Evolutionary conservation across 2,329 filamentous ascomycete genomes (phyloP), one percentile per base, ranked within the genome.

Genomic region (Aspergillus neotritici): DNA sequence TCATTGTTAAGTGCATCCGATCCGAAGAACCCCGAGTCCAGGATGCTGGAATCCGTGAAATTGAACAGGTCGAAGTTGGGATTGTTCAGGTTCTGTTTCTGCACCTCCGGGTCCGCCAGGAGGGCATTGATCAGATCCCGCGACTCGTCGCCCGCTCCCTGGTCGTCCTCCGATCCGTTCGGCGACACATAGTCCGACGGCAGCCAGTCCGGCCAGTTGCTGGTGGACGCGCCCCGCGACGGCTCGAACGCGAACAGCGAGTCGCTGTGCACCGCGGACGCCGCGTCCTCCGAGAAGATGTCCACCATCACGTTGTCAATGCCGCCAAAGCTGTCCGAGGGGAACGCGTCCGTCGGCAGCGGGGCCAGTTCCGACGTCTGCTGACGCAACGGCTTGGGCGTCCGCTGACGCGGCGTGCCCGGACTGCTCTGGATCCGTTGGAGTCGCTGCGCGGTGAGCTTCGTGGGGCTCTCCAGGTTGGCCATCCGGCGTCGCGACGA

Each of bases 171-270:
- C 5, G 64, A 63, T 33, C 47, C 55, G 28, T 43, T 41, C 1
- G 61, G 59, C 25, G 65, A 66, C n/a, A 62, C 51, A 29, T 61
- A 66, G 42, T 65, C 57, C 1, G 59, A 56, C 25, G 61, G 60
- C 25, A 67, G 52, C 66, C 66, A 68, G 41, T 67, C 62, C 2
- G 56, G 53, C 66, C 66, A 69, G 49, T 57, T 56, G 28, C 53
- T 53, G 39, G 49, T 51, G 10, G 47, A 37, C 10, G 45, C 44
- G 34, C 47, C 50, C 36, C 62, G 60, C 12, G 50, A 43, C 11
- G 54, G 51, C 17, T 55, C 57, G 14, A 68, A 55, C 5, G 45
- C 50, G 31, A 64, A 58, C 31, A 62, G 55, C 1, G 56, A 49
- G 34, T 64, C 56, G 8, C 55, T 43, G 12, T 62, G 49, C 2